These are phyloP conservation scores for Sergeia podlipaevii DNA, from an alignment of 208 protist genomes.

Conservation along the genomic window DNA sequence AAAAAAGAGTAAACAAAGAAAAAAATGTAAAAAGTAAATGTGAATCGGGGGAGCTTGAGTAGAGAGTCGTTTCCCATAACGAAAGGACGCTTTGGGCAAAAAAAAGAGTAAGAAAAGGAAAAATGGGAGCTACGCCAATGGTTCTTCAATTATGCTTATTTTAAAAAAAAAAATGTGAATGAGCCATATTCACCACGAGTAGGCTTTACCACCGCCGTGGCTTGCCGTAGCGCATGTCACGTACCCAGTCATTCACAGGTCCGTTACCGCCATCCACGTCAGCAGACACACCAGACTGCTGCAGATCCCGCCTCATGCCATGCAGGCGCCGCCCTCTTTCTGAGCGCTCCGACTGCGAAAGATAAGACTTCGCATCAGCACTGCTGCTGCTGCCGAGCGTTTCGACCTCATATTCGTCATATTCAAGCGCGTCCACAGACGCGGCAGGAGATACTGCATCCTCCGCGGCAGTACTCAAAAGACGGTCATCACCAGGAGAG, in stretches of 20 bases:
- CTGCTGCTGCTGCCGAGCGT: no score
- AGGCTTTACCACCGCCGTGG: background rate
- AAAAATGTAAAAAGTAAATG: conserved; percentile 2
- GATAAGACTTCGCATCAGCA: background rate
- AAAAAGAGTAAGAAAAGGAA: background rate
- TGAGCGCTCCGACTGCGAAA: background rate
- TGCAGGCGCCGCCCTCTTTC: background rate
- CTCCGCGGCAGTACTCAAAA: no score
- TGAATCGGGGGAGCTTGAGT: background rate
- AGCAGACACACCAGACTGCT: conserved; percentile 7
- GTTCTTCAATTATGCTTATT: background rate
- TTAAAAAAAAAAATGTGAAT: background rate
- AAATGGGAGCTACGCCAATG: background rate
- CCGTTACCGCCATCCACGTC: no score
- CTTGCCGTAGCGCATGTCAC: conserved; percentile 10
- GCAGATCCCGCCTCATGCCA: conserved; percentile 2
- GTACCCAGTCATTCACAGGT: conserved; percentile 20
- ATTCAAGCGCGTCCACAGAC: background rate
- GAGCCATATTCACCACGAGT: background rate
- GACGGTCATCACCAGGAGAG: no score
- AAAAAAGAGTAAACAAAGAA: conserved; percentile 5
- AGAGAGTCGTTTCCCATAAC: no score
- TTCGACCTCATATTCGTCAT: conserved; percentile 30
- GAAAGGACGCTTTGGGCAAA: conserved; percentile 5
- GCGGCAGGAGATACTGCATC: background rate